Percentiles rank a stretch among this genome's conserved stretches.
Evolutionary conservation across 257 asterid species (phyloP).

Genomic region (Capsicum pubescens): DNA sequence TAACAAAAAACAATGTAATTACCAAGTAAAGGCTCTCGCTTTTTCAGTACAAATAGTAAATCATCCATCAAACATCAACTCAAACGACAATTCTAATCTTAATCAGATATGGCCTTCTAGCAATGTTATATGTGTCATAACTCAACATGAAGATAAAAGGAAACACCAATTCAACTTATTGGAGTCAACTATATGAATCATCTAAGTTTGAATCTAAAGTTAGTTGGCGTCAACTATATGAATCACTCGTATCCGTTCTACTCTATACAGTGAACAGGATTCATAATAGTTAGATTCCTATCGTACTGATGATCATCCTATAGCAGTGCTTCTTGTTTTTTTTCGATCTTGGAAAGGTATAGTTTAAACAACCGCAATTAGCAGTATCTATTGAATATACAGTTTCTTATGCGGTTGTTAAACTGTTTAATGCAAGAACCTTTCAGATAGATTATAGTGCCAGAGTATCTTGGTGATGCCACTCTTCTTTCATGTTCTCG

Average conservation of each 20-base stretch:
- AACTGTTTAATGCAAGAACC: background rate
- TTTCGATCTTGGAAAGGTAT: background rate
- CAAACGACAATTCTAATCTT: background rate
- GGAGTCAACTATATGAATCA: background rate
- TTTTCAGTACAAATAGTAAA: background rate
- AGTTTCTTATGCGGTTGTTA: background rate
- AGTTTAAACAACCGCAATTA: background rate
- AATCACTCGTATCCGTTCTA: background rate
- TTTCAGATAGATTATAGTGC: conserved; percentile 10
- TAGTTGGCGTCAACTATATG: conserved; percentile 15
- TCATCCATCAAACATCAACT: conserved; percentile 3
- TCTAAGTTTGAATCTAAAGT: conserved; percentile 5
- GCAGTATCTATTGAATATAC: background rate
- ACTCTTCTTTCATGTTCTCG: conserved; percentile 8
- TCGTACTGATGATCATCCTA: background rate
- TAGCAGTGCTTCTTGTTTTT: background rate
- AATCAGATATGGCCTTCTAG: conserved; percentile 15
- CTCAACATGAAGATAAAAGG: conserved; percentile 3
- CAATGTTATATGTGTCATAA: background rate
- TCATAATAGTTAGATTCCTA: background rate
- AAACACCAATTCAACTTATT: background rate
- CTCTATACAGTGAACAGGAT: background rate
- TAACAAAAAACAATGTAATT: background rate
- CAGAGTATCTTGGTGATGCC: background rate
- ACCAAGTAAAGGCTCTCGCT: background rate